Percentiles rank a stretch among this genome's conserved stretches.
phyloP scores from a whole-genome alignment of 2,329 filamentous ascomycete genomes.

The Bisporella sp. region DNA sequence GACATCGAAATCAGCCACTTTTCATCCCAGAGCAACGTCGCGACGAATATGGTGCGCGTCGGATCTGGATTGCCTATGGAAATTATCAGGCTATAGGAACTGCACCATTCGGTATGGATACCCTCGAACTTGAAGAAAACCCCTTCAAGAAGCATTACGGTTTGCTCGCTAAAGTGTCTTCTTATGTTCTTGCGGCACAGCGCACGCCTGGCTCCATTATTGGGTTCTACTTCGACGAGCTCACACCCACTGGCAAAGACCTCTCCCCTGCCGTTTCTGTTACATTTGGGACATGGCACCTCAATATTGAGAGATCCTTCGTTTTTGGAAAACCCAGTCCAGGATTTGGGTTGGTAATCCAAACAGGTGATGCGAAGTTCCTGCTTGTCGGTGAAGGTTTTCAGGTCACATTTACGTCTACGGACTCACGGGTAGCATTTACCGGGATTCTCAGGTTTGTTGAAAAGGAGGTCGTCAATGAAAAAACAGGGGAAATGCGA shows the following conservation, averaged over 20 bases:
- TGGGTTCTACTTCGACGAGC: slow-evolving; percentile 37
- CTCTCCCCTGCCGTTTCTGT: slow-evolving; percentile 20
- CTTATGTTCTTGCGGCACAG: slow-evolving; percentile 35
- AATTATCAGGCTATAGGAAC: slow-evolving; percentile 28
- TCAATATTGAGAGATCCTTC: slow-evolving; percentile 35
- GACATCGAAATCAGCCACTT: slow-evolving; percentile 22
- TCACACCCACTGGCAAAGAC: slow-evolving; percentile 22
- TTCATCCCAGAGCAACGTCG: slow-evolving; percentile 38
- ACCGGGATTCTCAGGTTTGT: slow-evolving; percentile 32
- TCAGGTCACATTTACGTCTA: slow-evolving; percentile 25
- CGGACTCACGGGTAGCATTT: background rate
- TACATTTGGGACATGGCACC: slow-evolving; percentile 28
- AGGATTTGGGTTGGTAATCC: slow-evolving; percentile 33
- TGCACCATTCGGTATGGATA: slow-evolving; percentile 35
- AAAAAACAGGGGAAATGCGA: slow-evolving; percentile 25
- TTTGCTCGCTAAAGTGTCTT: slow-evolving; percentile 29
- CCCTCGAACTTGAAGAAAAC: slow-evolving; percentile 13
- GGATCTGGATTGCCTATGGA: slow-evolving; percentile 32
- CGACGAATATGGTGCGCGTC: slow-evolving; percentile 34
- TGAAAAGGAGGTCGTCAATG: slow-evolving; percentile 33
- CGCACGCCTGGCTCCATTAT: slow-evolving; percentile 24
- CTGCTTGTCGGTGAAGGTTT: slow-evolving; percentile 39
- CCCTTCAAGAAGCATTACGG: slow-evolving; percentile 33
- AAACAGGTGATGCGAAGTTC: slow-evolving; percentile 31
- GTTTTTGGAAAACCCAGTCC: slow-evolving; percentile 37